phyloP scores from a whole-genome alignment of 768 basidiomycete species.

The Lyophyllum atratum region DNA sequence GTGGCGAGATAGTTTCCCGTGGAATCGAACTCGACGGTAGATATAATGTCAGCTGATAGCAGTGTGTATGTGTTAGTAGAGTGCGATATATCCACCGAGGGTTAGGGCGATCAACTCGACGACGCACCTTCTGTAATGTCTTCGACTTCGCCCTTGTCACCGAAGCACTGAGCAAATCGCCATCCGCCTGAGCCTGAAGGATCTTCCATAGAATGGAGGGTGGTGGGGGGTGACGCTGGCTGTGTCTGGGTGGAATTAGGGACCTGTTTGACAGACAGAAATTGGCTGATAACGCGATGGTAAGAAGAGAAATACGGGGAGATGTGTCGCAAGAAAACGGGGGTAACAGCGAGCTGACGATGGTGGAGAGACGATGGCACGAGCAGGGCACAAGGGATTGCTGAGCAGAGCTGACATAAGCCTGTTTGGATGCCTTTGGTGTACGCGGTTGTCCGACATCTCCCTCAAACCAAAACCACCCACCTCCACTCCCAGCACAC shows the following conservation, averaged over 20 bases:
- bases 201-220: conserved; percentile 63
- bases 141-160: conserved; percentile 99
- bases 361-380: conserved; percentile 24
- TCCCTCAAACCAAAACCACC: conserved; percentile 32
- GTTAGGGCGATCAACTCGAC: conserved; percentile 7
- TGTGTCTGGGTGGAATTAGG: conserved; percentile 20
- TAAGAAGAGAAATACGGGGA: conserved; percentile 5
- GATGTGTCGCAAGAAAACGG: conserved; percentile 23
- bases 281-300: conserved; percentile 25
- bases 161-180: conserved; percentile 99
- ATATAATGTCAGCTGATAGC: conserved; percentile 95
- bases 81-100: conserved; percentile 1
- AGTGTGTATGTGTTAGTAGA: conserved; percentile 20
- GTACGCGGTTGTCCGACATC: conserved; percentile 32
- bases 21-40: conserved; percentile 99
- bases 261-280: conserved; percentile 18
- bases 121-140: conserved; percentile 96
- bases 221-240: conserved; percentile 19
- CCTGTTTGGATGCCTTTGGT: conserved; percentile 21
- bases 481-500: conserved; percentile 22
- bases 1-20: conserved; percentile 99
- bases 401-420: conserved; percentile 22
- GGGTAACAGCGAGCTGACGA: conserved; percentile 19
- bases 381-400: conserved; percentile 26
- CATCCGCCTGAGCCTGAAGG: conserved; percentile 89